phyloP scores from a whole-genome alignment of 129 eudicot genomes.

The Flaveria brownii region DNA sequence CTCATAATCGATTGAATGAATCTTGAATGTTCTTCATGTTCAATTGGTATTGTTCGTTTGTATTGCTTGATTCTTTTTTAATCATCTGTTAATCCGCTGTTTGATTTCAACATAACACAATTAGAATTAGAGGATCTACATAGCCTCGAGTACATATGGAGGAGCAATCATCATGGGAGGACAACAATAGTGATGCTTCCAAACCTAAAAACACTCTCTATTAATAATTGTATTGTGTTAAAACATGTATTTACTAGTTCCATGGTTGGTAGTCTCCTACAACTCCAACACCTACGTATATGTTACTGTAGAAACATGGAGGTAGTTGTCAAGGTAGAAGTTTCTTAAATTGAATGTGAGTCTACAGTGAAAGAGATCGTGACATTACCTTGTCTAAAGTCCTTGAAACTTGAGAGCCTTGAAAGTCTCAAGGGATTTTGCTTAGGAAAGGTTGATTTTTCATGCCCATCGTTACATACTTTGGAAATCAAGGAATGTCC shows the following conservation, averaged over 20 bases:
- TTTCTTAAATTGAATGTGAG: not conserved
- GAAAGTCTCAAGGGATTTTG: not conserved
- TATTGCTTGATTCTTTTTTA: no score
- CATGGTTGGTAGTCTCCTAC: not conserved
- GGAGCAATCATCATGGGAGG: not conserved
- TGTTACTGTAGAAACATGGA: not conserved
- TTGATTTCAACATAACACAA: not conserved
- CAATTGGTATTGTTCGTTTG: no score
- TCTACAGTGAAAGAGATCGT: not conserved
- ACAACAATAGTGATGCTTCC: not conserved
- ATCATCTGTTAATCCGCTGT: no score
- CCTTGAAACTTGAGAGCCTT: not conserved
- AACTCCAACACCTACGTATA: not conserved
- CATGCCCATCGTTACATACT: constrained; percentile 1
- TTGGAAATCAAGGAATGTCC: not conserved
- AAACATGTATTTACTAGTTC: constrained; percentile 1
- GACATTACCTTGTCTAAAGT: not conserved
- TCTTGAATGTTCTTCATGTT: no score
- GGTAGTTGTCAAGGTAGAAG: not conserved
- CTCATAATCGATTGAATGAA: no score
- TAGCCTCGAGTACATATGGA: not conserved
- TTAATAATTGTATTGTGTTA: rapidly evolving
- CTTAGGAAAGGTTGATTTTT: not conserved
- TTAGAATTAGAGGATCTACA: rapidly evolving
- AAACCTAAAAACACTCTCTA: not conserved